These are phyloP conservation scores for Dothistroma septosporum DNA, from an alignment of 2,329 filamentous ascomycete genomes.

Conservation along the genomic window DNA sequence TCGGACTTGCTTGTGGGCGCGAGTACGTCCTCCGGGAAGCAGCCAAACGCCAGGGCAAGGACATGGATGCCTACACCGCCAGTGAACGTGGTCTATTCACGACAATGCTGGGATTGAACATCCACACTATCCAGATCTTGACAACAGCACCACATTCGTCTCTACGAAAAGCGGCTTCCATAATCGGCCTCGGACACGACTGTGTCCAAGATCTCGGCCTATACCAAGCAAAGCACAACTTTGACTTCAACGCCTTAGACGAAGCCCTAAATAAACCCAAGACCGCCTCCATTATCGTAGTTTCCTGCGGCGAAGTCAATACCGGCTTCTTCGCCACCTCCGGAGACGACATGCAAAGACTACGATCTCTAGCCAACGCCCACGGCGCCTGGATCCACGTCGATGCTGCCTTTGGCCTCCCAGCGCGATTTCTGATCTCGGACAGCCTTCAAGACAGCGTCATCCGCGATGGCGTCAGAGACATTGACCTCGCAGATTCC, in stretches of 20 bases:
- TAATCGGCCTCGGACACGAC: constrained; percentile 71
- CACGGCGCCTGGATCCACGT: constrained; percentile 83
- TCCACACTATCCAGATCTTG: constrained; percentile 69
- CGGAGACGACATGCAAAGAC: constrained; percentile 55
- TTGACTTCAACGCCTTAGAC: constrained; percentile 62
- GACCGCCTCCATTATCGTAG: constrained; percentile 67
- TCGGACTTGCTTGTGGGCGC: constrained; percentile 65
- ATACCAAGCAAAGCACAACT: constrained; percentile 58
- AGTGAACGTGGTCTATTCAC: constrained; percentile 66
- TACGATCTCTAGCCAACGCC: constrained; percentile 67
- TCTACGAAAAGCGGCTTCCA: constrained; percentile 73
- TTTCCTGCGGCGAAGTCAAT: constrained; percentile 89
- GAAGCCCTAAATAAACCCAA: constrained; percentile 49
- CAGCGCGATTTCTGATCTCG: constrained; percentile 62
- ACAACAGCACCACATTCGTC: constrained; percentile 83
- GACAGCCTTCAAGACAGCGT: constrained; percentile 50
- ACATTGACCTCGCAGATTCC: constrained; percentile 78
- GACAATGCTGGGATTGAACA: constrained; percentile 60
- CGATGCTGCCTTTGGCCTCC: constrained; percentile 87
- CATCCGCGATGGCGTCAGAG: constrained; percentile 53
- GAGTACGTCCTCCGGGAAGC: constrained; percentile 58
- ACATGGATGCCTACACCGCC: constrained; percentile 42
- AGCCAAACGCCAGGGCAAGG: constrained; percentile 30
- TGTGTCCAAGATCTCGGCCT: constrained; percentile 60
- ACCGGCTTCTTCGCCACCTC: constrained; percentile 73